Evolutionary conservation across 805 yeast genomes (phyloP), one percentile per base, ranked within the genome.

Genomic region (Schwanniomyces yamadae): DNA sequence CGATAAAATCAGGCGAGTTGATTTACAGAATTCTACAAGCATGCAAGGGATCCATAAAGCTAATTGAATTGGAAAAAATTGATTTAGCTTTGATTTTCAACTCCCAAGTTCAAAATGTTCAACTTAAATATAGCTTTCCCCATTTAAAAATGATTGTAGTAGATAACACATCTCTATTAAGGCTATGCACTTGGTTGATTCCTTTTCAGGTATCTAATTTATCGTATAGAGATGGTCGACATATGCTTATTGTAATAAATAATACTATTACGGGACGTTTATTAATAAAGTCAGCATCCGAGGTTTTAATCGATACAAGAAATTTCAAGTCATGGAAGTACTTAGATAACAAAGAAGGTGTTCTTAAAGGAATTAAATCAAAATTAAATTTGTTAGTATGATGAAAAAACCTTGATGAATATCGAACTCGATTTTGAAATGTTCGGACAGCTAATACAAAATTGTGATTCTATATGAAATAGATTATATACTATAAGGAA

Each of bases 111-210:
- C 12, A 19, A 1, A 23, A 22, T 2, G 8, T 10, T 16, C 12
- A 23, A 17, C 11, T 24, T 23, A 23, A 39, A 4, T 23, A 37
- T 17, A 18, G 31, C 0, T 49, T 57, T 24, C 48, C 51, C 3
- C 29, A 31, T 2, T 36, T 59, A 16, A 47, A 50, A 20, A 16
- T 55, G 15, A 33, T 58, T n/a, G 28, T 48, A 8, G 37, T 59
- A 15, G 61, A 59, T 34, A 55, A 49, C 31, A 34, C 41, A 4
- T 44, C 57, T 6, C 36, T 47, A 10, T 13, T 41, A 1, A 43
- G 40, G 20, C 31, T 49, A 34, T 8, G 19, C 4, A 31, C 35
- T 7, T 55, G 59, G 60, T 6, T 51, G 4, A 24, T 11, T 3
- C 24, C 33, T 1, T 49, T 56, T 19, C 51, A 52, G 24, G 11